Conservation (phyloP, 108 stramenopile genomes). For the Asterionellopsis glacialis region DNA sequence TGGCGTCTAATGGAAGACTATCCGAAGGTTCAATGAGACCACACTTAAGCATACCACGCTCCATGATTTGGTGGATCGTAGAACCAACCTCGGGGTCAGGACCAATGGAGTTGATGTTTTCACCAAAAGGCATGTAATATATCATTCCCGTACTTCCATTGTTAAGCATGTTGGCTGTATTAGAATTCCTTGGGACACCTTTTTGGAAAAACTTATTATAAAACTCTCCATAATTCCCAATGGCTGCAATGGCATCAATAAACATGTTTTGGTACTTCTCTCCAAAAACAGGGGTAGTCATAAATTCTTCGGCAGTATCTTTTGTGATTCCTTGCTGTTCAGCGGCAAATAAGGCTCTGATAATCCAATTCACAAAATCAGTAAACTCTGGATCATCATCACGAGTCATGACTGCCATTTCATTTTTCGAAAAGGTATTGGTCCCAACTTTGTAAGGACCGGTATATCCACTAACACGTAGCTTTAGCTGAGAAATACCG, state of each 20-base stretch:
- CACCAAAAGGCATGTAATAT: constrained; percentile 43
- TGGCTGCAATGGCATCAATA: constrained; percentile 31
- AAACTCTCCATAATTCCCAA: constrained; percentile 49
- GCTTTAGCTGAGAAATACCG: background rate
- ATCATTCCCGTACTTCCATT: constrained; percentile 36
- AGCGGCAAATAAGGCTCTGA: constrained; percentile 36
- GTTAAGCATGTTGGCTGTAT: no score
- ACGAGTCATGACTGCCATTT: constrained; percentile 15
- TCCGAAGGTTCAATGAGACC: constrained; percentile 16
- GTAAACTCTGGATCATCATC: constrained; percentile 17
- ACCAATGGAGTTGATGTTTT: background rate
- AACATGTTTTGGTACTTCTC: constrained; percentile 10
- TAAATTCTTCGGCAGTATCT: constrained; percentile 8
- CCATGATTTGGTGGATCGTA: constrained; percentile 20
- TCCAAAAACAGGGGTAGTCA: constrained; percentile 13
- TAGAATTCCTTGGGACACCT: no score
- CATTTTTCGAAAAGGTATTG: constrained; percentile 7
- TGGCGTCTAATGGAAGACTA: background rate
- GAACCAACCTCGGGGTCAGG: background rate
- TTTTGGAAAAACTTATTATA: constrained; percentile 24
- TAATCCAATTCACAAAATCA: constrained; percentile 42
- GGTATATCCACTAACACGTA: constrained; percentile 1
- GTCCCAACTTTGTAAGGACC: constrained; percentile 3
- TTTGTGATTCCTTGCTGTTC: constrained; percentile 23
- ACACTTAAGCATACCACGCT: constrained; percentile 34